Conservation (phyloP, 192 early-diverging fungal genomes). For the Lunasporangiospora selenospora region DNA sequence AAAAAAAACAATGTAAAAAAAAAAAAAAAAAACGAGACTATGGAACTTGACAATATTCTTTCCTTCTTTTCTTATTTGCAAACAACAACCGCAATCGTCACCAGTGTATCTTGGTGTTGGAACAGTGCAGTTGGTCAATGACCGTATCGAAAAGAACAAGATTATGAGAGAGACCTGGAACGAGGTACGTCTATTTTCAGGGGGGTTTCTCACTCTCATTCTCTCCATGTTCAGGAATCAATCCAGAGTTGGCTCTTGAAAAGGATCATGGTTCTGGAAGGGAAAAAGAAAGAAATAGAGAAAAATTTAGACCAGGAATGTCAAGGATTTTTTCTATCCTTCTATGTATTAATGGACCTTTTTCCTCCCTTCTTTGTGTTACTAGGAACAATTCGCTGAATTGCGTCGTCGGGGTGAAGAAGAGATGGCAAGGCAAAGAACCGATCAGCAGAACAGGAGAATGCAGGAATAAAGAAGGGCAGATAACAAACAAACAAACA, state of each 20-base stretch:
- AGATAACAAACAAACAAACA: no score
- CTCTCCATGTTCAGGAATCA: no score
- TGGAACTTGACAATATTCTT: not conserved
- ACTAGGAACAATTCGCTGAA: constrained; percentile 48
- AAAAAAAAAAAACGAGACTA: not conserved
- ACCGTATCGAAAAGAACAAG: constrained; percentile 49
- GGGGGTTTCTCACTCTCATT: no score
- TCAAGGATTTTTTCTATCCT: no score
- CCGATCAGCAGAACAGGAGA: constrained; percentile 45
- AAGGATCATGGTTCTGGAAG: no score
- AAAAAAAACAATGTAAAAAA: not conserved
- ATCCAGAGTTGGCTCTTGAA: no score
- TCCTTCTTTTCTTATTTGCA: not conserved
- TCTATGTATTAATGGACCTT: no score
- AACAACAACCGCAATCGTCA: no score
- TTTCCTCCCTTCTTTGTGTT: not conserved
- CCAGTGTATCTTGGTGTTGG: constrained; percentile 47
- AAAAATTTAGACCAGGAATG: no score
- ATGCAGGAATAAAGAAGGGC: constrained; percentile 2
- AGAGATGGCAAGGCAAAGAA: constrained; percentile 42
- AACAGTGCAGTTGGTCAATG: constrained; percentile 43
- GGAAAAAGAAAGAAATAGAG: no score
- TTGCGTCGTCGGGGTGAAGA: constrained; percentile 33
- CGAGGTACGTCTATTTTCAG: constrained; percentile 36
- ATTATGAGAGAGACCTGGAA: constrained; percentile 44